phyloP scores from a whole-genome alignment of 2,329 filamentous ascomycete species.

The Aspergillus latus region DNA sequence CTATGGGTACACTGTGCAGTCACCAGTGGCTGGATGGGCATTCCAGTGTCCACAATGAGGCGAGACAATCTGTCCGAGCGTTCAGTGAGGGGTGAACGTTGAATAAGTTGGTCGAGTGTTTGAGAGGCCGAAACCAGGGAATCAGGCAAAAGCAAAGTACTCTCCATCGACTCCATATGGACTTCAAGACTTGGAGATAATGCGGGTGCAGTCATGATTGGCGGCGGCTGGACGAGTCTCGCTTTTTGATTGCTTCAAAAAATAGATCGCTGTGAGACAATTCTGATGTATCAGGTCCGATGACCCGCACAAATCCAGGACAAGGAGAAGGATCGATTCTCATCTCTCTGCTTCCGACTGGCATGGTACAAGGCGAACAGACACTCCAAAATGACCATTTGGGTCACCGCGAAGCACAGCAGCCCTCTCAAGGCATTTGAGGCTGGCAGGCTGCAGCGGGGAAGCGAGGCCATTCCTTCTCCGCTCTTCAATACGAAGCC shows the following conservation, averaged over 20 bases:
- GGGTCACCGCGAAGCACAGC: background rate
- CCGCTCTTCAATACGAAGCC: conserved; percentile 9
- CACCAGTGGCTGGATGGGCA: background rate
- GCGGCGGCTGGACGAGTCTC: conserved; percentile 7
- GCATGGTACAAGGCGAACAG: conserved; percentile 4
- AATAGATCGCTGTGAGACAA: conserved; percentile 7
- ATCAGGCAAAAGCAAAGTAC: conserved; percentile 3
- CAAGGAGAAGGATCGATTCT: background rate
- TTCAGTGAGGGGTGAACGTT: background rate
- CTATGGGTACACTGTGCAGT: background rate
- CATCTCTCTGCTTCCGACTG: background rate
- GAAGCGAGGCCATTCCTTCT: background rate
- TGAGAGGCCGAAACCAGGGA: background rate
- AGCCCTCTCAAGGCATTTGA: conserved; percentile 8
- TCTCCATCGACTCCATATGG: background rate
- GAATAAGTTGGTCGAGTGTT: background rate
- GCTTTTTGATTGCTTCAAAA: conserved; percentile 11
- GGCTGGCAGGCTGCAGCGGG: background rate
- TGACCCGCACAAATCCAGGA: conserved; percentile 4
- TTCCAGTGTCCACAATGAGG: conserved; percentile 8
- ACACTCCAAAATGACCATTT: background rate
- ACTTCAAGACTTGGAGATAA: conserved; percentile 1
- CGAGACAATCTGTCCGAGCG: conserved; percentile 5
- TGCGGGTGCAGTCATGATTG: conserved; percentile 8
- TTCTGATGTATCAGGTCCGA: conserved; percentile 16